A percentile compares a stretch with the other conserved stretches of the same genome.
Conservation (phyloP, 148 eudicot genomes). For the Pouteria glomerata region DNA sequence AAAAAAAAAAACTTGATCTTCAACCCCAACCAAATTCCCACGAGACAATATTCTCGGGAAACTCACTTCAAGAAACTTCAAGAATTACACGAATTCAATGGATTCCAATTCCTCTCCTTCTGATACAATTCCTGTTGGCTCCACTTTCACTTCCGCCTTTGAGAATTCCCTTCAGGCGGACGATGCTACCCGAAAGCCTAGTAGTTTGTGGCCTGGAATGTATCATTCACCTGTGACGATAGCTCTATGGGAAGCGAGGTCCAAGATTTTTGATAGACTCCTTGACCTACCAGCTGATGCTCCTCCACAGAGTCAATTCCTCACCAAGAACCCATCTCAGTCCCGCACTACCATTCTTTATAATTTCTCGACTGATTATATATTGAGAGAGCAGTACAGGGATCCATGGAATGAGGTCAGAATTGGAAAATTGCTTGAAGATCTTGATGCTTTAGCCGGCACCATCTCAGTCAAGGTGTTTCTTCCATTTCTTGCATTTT, state of each 20-base stretch:
- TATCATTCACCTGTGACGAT: constrained; percentile 94
- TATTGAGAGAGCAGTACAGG: constrained; percentile 88
- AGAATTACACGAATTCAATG: constrained; percentile 7
- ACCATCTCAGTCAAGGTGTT: constrained; percentile 92
- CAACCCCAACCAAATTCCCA: no score
- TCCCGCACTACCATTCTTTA: constrained; percentile 62
- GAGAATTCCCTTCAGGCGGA: constrained; percentile 25
- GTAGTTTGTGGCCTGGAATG: constrained; percentile 97
- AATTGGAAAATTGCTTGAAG: constrained; percentile 92
- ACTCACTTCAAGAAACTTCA: no score
- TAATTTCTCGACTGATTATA: constrained; percentile 75
- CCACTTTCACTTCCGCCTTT: constrained; percentile 59
- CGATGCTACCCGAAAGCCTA: constrained; percentile 48
- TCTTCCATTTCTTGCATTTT: not conserved
- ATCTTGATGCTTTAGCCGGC: constrained; percentile 98
- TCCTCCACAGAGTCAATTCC: constrained; percentile 72
- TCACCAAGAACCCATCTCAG: constrained; percentile 59
- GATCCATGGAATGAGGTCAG: constrained; percentile 91
- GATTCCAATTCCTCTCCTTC: constrained; percentile 24
- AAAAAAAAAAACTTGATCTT: no score
- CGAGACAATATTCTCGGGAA: no score
- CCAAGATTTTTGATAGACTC: constrained; percentile 64
- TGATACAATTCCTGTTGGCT: constrained; percentile 57
- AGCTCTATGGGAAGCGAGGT: constrained; percentile 92
- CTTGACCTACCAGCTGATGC: constrained; percentile 63